Percentiles rank a stretch among this genome's conserved stretches.
These are phyloP conservation scores for Nepenthes mirabilis DNA, from an alignment of 148 eudicot genomes.

Conservation along the genomic window DNA sequence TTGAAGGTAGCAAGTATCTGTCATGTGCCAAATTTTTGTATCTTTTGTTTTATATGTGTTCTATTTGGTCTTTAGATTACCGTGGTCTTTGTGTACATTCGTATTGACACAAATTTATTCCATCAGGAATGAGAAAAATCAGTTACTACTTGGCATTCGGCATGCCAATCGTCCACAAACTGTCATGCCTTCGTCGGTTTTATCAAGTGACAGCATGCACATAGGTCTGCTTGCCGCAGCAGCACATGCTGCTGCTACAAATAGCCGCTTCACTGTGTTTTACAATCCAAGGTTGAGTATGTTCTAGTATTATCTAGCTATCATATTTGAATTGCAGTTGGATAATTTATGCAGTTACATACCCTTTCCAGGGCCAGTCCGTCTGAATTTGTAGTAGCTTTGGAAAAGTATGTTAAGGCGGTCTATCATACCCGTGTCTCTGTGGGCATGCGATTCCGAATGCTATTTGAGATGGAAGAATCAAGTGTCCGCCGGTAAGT, in stretches of 20 bases:
- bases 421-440: constrained; percentile 68
- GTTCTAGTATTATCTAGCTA: background rate
- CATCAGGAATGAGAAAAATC: constrained; percentile 58
- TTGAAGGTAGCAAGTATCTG: too few species aligned
- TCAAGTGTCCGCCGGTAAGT: constrained; percentile 68
- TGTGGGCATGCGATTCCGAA: constrained; percentile 77
- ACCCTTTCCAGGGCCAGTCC: constrained; percentile 50
- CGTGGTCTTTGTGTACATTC: too few species aligned
- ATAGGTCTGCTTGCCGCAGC: constrained; percentile 77
- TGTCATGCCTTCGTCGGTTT: constrained; percentile 71
- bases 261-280: constrained; percentile 67
- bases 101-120: background rate
- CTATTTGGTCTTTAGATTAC: too few species aligned
- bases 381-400: constrained; percentile 63
- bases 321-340: background rate
- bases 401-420: constrained; percentile 60
- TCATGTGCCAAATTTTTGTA: background rate
- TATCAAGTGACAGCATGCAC: constrained; percentile 82
- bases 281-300: constrained; percentile 53
- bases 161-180: constrained; percentile 68
- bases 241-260: constrained; percentile 69
- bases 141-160: constrained; percentile 61
- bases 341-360: background rate
- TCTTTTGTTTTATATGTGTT: too few species aligned
- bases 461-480: constrained; percentile 77